phyloP scores from a whole-genome alignment of 257 asterid species.

The Ligustrum vulgare region DNA sequence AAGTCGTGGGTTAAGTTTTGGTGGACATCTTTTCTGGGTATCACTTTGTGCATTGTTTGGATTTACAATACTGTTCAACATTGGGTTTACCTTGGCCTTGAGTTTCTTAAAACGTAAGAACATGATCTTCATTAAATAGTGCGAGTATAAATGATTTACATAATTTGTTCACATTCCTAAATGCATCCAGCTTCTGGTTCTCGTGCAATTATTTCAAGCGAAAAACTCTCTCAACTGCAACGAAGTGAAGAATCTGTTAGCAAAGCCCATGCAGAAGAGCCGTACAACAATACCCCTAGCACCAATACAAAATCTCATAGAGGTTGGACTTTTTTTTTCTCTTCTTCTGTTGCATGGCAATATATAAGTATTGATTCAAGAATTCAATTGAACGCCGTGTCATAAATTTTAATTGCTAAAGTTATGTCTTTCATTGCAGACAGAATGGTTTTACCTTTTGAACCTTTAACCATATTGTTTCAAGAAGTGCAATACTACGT shows the following conservation, averaged over 20 bases:
- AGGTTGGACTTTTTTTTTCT: constrained; percentile 27
- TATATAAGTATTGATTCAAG: background rate
- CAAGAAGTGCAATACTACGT: constrained; percentile 54
- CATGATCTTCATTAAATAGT: background rate
- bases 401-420: background rate
- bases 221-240: constrained; percentile 42
- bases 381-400: background rate
- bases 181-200: constrained; percentile 60
- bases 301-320: constrained; percentile 19
- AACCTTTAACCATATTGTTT: constrained; percentile 53
- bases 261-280: constrained; percentile 20
- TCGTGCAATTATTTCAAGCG: constrained; percentile 66
- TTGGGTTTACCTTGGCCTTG: constrained; percentile 51
- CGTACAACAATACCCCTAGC: constrained; percentile 16
- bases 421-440: constrained; percentile 31
- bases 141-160: background rate
- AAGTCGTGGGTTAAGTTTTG: constrained; percentile 49
- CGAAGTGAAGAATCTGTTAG: constrained; percentile 29
- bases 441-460: constrained; percentile 63
- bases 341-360: background rate
- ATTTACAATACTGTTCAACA: constrained; percentile 39
- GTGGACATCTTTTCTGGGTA: constrained; percentile 43
- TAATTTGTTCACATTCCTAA: constrained; percentile 12
- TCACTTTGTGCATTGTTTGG: constrained; percentile 53
- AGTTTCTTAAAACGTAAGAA: constrained; percentile 48